Base-by-base conservation (phyloP, 2,329 filamentous ascomycete species). In the Aspergillus pseudonomiae region DNA sequence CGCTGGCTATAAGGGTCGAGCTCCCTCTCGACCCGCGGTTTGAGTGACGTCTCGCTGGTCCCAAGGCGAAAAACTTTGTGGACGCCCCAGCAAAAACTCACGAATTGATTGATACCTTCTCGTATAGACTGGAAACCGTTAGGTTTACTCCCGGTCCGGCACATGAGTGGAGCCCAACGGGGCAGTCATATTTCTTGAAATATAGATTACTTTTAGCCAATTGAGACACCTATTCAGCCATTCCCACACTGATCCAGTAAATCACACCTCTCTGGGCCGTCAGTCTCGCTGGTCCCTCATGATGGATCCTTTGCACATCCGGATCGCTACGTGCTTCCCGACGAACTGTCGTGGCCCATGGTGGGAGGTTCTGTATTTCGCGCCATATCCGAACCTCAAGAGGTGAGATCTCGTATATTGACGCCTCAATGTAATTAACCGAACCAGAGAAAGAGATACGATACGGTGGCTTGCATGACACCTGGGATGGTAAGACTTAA, bases 81-180 rank as follows among this genome's bases (percentile, higher is more conserved):
- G 16, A 32, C 11, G 50, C 50, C 50, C 50, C 50, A 53, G 50
- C 9, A 21, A 7, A 52, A 53, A 53, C 12, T n/a, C 16, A 24
- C 16, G 28, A 53, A 32, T 53, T 12, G 30, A 32, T 53, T 12
- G 30, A 54, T 54, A 54, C 32, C 19, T 55, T 21, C 52, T 55
- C 52, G 52, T 55, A 55, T 55, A 55, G 21, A 55, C 32, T 26
- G 32, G 21, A n/a, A 55, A 55, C 52, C 52, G 52, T 54, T 54
- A 54, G 32, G 30, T 53, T 53, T 34, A 12, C 30, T 53, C 30
- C 50, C 50, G 30, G 45, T 28, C 26, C 46, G 46, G 46, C 26
- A 28, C 12, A 28, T 50, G 52, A 36, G 52, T 54, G 52, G 52
- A 54, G 52, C 52, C 52, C 30, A 54, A 54, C 21, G 52, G 52